Evolutionary conservation across 148 eudicot genomes (phyloP), one percentile per base, ranked within the genome.

Genomic region (Spergularia bocconei): DNA sequence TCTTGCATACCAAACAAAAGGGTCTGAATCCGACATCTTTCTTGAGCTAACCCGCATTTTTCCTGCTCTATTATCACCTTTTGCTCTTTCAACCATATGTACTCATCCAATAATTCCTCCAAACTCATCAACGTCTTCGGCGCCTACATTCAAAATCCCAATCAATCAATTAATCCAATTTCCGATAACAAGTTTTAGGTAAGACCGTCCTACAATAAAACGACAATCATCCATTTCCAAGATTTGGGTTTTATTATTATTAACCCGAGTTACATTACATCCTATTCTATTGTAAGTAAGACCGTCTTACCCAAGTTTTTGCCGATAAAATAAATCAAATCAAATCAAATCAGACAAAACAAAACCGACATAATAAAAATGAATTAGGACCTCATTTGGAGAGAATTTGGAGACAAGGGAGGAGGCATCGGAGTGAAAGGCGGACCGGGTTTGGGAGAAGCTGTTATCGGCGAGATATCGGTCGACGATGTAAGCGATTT

Each of bases 401-500:
- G 88, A 81, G 6, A 86, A 82, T 63, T 86, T 88, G 71, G 94
- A 38, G 73, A 93, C 67, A 75, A 91, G 85, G n/a, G 84, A 67
- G 4, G 94, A 78, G 0, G 92, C 98, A 80, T 93, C 98, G 54
- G 79, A 52, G 0, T 91, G 92, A 75, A 93, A 93, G 36, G 77
- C n/a, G 73, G 90, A 74, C 0, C 92, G 90, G 13, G 97, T 84
- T 2, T 74, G 71, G 21, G 85, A 17, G 77, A 11, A 89, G 11
- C 79, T 81, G 78, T 91, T 89, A 75, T 89, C 97, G 25, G 87
- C 87, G 7, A 93, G 90, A 50, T 93, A 93, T 0, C 92, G 91
- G 60, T 93, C 97, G 23, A 93, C 92, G 50, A 93, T 79, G 85
- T 89, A 91, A 7, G 98, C 98, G 21, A 93, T 86, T 77, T 93